Conservation (phyloP, 768 basidiomycete species). For the Russula brevipes region DNA sequence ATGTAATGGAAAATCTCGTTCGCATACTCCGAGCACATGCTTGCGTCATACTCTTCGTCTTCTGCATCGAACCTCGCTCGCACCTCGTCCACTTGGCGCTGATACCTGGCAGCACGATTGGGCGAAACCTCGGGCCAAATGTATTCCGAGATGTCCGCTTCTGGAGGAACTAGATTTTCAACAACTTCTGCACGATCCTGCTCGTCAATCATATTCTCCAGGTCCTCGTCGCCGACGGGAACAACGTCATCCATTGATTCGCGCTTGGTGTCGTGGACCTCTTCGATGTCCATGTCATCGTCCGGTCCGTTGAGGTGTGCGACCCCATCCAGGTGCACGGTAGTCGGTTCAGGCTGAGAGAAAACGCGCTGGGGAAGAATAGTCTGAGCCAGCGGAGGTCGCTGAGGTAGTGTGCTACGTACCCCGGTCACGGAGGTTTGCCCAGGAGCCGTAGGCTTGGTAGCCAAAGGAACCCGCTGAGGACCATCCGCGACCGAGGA, state of each 20-base stretch:
- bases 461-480: slow-evolving; percentile 64
- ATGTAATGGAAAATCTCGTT: slow-evolving; percentile 98
- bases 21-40: slow-evolving; percentile 98
- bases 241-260: slow-evolving; percentile 42
- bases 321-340: slow-evolving; percentile 31
- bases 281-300: slow-evolving; percentile 62
- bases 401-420: slow-evolving; percentile 25
- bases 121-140: slow-evolving; percentile 75
- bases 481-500: slow-evolving; percentile 59
- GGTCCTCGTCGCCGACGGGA: slow-evolving; percentile 49
- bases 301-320: slow-evolving; percentile 23
- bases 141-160: slow-evolving; percentile 14
- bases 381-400: slow-evolving; percentile 33
- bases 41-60: slow-evolving; percentile 71
- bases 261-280: slow-evolving; percentile 30
- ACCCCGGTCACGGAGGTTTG: slow-evolving; percentile 24
- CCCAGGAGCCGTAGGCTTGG: slow-evolving; percentile 36
- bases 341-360: slow-evolving; percentile 38
- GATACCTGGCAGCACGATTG: slow-evolving; percentile 51
- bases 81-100: slow-evolving; percentile 60
- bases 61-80: slow-evolving; percentile 63
- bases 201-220: slow-evolving; percentile 58
- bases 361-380: slow-evolving; percentile 39
- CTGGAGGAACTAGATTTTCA: slow-evolving; percentile 36
- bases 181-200: slow-evolving; percentile 40